A percentile compares a stretch with the other conserved stretches of the same genome.
phyloP scores from a whole-genome alignment of 2,329 filamentous ascomycete genomes.

The Aspergillus luchuensis region DNA sequence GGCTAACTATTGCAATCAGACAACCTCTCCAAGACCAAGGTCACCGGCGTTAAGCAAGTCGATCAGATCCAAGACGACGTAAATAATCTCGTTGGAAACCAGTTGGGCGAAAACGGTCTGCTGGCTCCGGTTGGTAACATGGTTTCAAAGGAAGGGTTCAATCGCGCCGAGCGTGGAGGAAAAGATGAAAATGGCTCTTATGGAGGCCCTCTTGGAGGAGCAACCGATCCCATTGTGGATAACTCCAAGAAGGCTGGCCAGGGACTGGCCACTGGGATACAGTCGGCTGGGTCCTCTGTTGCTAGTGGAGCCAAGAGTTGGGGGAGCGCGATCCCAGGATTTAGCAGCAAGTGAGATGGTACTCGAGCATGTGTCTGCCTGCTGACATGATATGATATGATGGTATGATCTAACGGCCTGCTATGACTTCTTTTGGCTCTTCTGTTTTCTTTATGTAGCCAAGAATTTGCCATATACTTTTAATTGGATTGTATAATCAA shows the following conservation, averaged over 20 bases:
- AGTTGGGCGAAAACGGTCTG: slow-evolving; percentile 55
- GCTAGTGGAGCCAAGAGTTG: slow-evolving; percentile 15
- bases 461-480: not conserved
- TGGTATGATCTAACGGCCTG: not conserved
- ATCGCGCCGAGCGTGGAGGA: slow-evolving; percentile 55
- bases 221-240: slow-evolving; percentile 18
- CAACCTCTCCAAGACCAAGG: slow-evolving; percentile 54
- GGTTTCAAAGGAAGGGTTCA: slow-evolving; percentile 55
- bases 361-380: not conserved
- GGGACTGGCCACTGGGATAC: slow-evolving; percentile 8
- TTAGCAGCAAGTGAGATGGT: not conserved
- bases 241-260: slow-evolving; percentile 13
- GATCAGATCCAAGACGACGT: slow-evolving; percentile 56
- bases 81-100: slow-evolving; percentile 51
- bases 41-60: slow-evolving; percentile 54
- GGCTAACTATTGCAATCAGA: slow-evolving; percentile 35
- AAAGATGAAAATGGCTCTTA: slow-evolving; percentile 56
- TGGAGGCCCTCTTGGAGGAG: slow-evolving; percentile 18
- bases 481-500: not conserved
- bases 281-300: slow-evolving; percentile 18
- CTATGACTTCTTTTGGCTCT: not conserved
- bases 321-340: slow-evolving; percentile 2
- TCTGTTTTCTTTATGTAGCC: not conserved
- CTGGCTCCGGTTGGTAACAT: slow-evolving; percentile 53
- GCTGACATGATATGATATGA: not conserved